Evolutionary conservation across 129 eudicot genomes (phyloP).

Genomic region (Centrapalus pauciflorus): DNA sequence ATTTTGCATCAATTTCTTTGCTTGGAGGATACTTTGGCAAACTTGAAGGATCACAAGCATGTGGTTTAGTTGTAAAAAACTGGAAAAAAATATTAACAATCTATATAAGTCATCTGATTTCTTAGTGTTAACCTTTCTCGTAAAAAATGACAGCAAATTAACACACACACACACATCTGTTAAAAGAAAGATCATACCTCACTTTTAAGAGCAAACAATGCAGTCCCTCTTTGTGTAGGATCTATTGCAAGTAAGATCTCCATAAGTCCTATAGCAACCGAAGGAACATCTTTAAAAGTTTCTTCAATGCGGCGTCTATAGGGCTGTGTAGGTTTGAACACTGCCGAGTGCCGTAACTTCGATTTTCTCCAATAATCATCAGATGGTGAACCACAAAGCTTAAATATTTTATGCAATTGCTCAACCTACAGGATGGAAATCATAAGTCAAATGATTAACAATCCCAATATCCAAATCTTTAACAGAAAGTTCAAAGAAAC

Average conservation of each 20-base stretch:
- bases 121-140: not conserved
- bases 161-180: too few relatives aligned
- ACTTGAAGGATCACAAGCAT: constrained; percentile 63
- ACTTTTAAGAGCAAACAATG: constrained; percentile 53
- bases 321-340: constrained; percentile 65
- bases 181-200: constrained; percentile 39
- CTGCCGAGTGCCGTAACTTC: constrained; percentile 58
- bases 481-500: too few relatives aligned
- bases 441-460: constrained; percentile 12
- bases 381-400: constrained; percentile 88
- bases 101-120: not conserved
- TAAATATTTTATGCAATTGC: constrained; percentile 79
- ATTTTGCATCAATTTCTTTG: constrained; percentile 72
- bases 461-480: too few relatives aligned
- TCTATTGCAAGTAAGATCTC: constrained; percentile 63
- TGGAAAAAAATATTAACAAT: constrained; percentile 12
- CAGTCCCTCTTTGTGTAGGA: constrained; percentile 58
- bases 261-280: constrained; percentile 49
- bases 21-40: constrained; percentile 78
- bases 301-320: constrained; percentile 57
- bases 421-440: constrained; percentile 49
- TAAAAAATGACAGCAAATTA: too few relatives aligned
- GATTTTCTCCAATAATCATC: constrained; percentile 80
- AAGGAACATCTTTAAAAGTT: constrained; percentile 54
- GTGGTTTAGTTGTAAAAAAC: constrained; percentile 57